Percentiles rank a stretch among this genome's conserved stretches.
Conservation (phyloP, 208 protist genomes). For the Leishmania mexicana region DNA sequence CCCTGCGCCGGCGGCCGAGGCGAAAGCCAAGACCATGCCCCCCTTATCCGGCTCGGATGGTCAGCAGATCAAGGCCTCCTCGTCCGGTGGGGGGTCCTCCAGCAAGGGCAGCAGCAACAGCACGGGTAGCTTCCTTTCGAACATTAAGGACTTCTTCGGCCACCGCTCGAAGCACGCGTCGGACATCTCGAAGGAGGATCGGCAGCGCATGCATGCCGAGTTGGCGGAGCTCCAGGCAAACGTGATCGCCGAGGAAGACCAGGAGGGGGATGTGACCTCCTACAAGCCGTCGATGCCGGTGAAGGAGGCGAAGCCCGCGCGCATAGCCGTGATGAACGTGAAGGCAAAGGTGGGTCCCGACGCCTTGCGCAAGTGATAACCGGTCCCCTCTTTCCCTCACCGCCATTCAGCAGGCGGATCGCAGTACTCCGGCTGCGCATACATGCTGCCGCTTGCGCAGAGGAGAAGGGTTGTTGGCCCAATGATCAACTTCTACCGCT, state of each 20-base stretch:
- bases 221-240: conserved; percentile 64
- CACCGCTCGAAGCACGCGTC: conserved; percentile 34
- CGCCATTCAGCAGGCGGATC: background rate
- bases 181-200: conserved; percentile 38
- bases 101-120: conserved; percentile 27
- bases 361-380: conserved; percentile 57
- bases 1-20: conserved; percentile 7
- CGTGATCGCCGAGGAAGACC: conserved; percentile 53
- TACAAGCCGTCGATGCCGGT: conserved; percentile 59
- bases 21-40: background rate
- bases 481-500: background rate
- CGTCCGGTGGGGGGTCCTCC: background rate
- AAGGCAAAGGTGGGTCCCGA: conserved; percentile 69
- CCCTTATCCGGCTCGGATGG: background rate
- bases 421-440: background rate
- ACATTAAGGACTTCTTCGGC: conserved; percentile 32
- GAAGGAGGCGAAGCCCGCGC: conserved; percentile 31
- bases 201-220: conserved; percentile 60
- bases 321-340: conserved; percentile 77
- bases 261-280: conserved; percentile 74
- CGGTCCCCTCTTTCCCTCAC: background rate
- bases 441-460: background rate
- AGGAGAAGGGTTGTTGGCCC: background rate
- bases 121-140: conserved; percentile 25
- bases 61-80: background rate